Conservation (phyloP, 108 stramenopile genomes). For the Phaeodactylum tricornutum region DNA sequence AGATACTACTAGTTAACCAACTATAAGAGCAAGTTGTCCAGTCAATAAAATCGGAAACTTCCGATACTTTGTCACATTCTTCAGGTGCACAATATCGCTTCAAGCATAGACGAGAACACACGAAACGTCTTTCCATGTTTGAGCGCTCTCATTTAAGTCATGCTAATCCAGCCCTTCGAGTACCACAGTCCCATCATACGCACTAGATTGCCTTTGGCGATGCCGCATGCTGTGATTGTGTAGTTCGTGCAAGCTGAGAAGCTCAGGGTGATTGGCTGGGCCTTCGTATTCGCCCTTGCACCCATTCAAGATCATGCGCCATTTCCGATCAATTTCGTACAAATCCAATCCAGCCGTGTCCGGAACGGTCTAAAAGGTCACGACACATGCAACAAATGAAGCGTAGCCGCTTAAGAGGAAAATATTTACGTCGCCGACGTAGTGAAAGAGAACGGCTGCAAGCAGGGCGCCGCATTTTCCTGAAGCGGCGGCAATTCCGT, state of each 20-base stretch:
- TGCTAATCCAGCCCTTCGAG: no score
- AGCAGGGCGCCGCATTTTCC: slow-evolving; percentile 68
- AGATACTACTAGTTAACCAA: no score
- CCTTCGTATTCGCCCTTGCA: slow-evolving; percentile 42
- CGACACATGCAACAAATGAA: slow-evolving; percentile 31
- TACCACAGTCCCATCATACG: no score
- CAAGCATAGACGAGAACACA: no score
- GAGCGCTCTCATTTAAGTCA: no score
- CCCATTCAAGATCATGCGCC: slow-evolving; percentile 33
- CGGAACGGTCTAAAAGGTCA: slow-evolving; percentile 53
- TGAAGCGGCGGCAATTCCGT: slow-evolving; percentile 59
- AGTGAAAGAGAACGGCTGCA: slow-evolving; percentile 54
- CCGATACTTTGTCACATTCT: no score
- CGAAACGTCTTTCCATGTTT: no score
- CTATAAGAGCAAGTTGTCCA: no score
- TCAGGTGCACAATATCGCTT: no score
- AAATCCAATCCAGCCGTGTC: slow-evolving; percentile 50
- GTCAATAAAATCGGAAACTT: no score
- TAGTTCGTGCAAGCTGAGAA: slow-evolving; percentile 47
- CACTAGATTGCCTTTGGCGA: no score
- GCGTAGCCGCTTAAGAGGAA: slow-evolving; percentile 52
- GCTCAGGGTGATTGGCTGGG: slow-evolving; percentile 35
- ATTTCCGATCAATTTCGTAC: slow-evolving; percentile 49
- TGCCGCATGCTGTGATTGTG: no score
- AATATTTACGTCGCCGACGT: slow-evolving; percentile 14